phyloP scores from a whole-genome alignment of 257 asterid genomes.

The Solanum ossicruentum region DNA sequence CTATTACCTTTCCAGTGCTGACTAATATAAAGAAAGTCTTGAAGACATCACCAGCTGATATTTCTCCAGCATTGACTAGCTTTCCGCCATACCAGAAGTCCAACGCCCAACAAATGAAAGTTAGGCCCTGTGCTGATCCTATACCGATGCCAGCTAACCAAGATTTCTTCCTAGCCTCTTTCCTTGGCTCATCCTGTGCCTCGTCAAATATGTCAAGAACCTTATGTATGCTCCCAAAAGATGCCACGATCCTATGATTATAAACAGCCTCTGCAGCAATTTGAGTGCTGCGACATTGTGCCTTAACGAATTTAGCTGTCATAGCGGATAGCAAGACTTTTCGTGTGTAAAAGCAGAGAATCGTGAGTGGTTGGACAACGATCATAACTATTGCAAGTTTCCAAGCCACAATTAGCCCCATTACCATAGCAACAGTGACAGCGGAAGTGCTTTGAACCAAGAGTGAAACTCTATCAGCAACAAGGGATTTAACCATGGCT shows the following conservation, averaged over 20 bases:
- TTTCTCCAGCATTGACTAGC: slow-evolving; percentile 44
- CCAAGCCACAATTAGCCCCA: slow-evolving; percentile 73
- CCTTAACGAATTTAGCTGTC: slow-evolving; percentile 51
- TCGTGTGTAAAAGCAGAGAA: slow-evolving; percentile 57
- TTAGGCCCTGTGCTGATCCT: slow-evolving; percentile 89
- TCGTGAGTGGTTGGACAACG: slow-evolving; percentile 72
- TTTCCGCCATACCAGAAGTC: slow-evolving; percentile 89
- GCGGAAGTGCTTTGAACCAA: slow-evolving; percentile 57
- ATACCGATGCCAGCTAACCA: slow-evolving; percentile 77
- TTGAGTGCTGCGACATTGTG: slow-evolving; percentile 67
- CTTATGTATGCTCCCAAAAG: slow-evolving; percentile 50
- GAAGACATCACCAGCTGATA: slow-evolving; percentile 73
- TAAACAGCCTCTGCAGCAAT: slow-evolving; percentile 69
- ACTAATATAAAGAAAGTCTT: slow-evolving; percentile 64
- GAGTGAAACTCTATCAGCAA: slow-evolving; percentile 61
- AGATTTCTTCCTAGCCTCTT: slow-evolving; percentile 61
- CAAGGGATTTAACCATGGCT: slow-evolving; percentile 64
- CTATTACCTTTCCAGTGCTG: slow-evolving; percentile 75
- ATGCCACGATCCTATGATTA: slow-evolving; percentile 59
- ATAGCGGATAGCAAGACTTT: slow-evolving; percentile 54
- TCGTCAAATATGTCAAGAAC: slow-evolving; percentile 55
- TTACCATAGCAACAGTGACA: slow-evolving; percentile 45
- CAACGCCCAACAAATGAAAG: slow-evolving; percentile 77
- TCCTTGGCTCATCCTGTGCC: slow-evolving; percentile 77
- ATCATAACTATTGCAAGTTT: slow-evolving; percentile 82